phyloP scores from a whole-genome alignment of 306 rosid species.

The Fragaria nilgerrensis region DNA sequence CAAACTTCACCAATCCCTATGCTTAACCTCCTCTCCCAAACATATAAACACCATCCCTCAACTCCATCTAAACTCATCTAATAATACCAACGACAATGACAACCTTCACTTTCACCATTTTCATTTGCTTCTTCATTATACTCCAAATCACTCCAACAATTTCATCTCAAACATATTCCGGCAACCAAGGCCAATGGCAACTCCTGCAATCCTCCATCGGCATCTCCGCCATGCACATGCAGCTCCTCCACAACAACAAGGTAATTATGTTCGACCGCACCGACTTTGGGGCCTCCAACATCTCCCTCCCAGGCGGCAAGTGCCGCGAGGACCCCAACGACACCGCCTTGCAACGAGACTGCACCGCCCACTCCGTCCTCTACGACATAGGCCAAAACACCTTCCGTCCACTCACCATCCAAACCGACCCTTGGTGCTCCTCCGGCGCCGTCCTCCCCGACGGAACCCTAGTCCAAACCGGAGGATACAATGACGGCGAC shows the following conservation, averaged over 20 bases:
- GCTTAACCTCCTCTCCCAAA: background rate
- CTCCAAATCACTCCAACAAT: background rate
- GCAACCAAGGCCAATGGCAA: constrained; percentile 46
- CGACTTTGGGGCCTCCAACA: constrained; percentile 54
- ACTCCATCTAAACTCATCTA: constrained; percentile 32
- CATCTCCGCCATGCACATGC: constrained; percentile 93
- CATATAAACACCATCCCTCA: constrained; percentile 12
- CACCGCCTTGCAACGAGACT: constrained; percentile 41
- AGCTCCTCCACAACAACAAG: constrained; percentile 50
- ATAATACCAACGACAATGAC: constrained; percentile 19
- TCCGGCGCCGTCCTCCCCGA: constrained; percentile 65
- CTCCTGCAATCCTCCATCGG: constrained; percentile 58
- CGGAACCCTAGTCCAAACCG: constrained; percentile 73
- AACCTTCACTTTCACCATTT: background rate
- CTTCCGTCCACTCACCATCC: constrained; percentile 54
- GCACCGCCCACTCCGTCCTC: constrained; percentile 77
- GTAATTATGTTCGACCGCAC: constrained; percentile 68
- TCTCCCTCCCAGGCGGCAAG: constrained; percentile 44
- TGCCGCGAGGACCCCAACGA: constrained; percentile 49
- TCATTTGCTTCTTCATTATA: constrained; percentile 23
- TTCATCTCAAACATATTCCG: constrained; percentile 14
- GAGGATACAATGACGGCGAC: constrained; percentile 73
- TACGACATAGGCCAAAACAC: constrained; percentile 52
- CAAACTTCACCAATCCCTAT: background rate
- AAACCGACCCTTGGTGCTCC: constrained; percentile 82